Evolutionary conservation across 1,284 basidiomycete genomes (phyloP), one percentile per base, ranked within the genome.

Genomic region (Leccinum pachyderme): DNA sequence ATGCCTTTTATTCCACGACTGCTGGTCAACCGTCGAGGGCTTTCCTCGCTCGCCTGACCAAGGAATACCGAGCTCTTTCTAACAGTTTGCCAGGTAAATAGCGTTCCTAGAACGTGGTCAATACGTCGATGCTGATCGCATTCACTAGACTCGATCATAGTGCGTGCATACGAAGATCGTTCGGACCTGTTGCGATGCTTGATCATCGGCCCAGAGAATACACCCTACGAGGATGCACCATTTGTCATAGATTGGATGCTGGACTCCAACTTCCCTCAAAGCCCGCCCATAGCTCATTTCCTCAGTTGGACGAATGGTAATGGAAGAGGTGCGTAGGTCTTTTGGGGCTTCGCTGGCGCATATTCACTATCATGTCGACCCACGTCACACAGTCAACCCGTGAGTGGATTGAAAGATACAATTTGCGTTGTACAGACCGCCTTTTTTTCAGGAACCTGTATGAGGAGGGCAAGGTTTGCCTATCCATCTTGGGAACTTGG

Each of bases 231-330:
- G 69, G 88, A 96, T 70, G 93, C 93, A 22, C 94, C 95, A 0
- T 95, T 97, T 71, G 86, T 97, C 29, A 95, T 97, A 57, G 95
- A 98, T 73, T 93, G 95, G 82, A 87, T 89, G 80, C 79, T 96
- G 28, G 88, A 92, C 65, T 88, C 91, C 7, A 86, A 87, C 65
- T 98, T 94, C 71, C 95, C 95, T 2, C 80, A 89, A 62, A 85
- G 83, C 60, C 93, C 95, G 5, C 95, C 95, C 0, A 77, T 86
- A 44, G 95, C 95, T 4, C 88, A 93, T 73, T 98, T 97, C 72
- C 81, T 88, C 57, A 94, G 91, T 59, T 96, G 94, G 90, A 97
- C 95, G 9, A 92, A 93, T 69, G 94, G 93, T 9, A 93, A 94
- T 65, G 94, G 94, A 18, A 79, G 93, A 77, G 91, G 89, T 86